Percentiles rank a stretch among this genome's conserved stretches.
phyloP scores from a whole-genome alignment of 1,139 yeast genomes.

The Suhomyces chickasaworum region DNA sequence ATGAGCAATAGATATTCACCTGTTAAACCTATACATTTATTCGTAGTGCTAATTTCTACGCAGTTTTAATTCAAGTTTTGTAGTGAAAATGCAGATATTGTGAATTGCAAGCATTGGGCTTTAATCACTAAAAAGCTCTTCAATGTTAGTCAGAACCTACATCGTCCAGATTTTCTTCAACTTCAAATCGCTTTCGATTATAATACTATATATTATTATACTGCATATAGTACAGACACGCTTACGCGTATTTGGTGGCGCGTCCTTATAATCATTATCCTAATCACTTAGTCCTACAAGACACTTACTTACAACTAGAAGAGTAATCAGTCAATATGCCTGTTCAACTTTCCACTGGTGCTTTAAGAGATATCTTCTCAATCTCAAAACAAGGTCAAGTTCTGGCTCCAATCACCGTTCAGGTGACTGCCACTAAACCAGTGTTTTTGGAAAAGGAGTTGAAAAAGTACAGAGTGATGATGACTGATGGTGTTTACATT shows the following conservation, averaged over 20 bases:
- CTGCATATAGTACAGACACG: neutral
- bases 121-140: no score
- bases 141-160: no score
- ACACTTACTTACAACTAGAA: neutral
- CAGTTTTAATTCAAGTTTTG: no score
- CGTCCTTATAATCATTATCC: constrained; percentile 1
- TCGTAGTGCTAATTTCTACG: neutral
- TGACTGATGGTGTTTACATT: constrained; percentile 65
- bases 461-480: constrained; percentile 54
- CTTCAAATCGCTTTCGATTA: no score
- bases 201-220: neutral
- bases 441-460: constrained; percentile 44
- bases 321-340: constrained; percentile 6
- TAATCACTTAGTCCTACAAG: neutral
- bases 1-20: constrained; percentile 15
- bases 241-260: constrained; percentile 10
- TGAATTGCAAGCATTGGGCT: no score
- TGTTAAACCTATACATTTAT: neutral
- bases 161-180: no score
- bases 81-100: no score
- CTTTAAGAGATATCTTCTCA: constrained; percentile 21
- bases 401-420: constrained; percentile 42
- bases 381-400: constrained; percentile 15
- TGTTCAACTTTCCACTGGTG: constrained; percentile 15
- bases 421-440: constrained; percentile 51